phyloP scores from a whole-genome alignment of 2,329 filamentous ascomycete species.

The Coniochaeta pulveracea region DNA sequence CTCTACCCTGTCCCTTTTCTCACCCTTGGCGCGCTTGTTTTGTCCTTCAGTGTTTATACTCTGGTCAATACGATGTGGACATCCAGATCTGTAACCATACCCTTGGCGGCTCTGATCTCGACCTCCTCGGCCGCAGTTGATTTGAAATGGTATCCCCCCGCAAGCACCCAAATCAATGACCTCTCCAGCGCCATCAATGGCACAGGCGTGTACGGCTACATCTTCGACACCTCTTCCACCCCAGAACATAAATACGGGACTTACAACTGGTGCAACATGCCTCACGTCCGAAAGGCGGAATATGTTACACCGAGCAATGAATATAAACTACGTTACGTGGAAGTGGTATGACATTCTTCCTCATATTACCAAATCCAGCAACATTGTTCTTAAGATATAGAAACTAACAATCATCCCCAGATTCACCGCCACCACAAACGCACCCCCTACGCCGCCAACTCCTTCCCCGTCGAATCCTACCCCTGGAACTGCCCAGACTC shows the following conservation, averaged over 20 bases:
- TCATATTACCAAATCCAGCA: constrained; percentile 8
- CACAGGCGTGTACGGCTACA: constrained; percentile 59
- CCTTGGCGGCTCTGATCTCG: too few species aligned
- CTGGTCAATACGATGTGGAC: too few species aligned
- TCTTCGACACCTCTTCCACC: constrained; percentile 55
- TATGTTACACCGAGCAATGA: constrained; percentile 43
- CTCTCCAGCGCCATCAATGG: constrained; percentile 19
- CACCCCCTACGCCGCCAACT: constrained; percentile 68
- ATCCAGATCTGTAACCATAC: too few species aligned
- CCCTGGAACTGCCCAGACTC: constrained; percentile 63
- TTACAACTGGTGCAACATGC: constrained; percentile 86
- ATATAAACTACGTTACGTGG: constrained; percentile 64
- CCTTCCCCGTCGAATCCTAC: constrained; percentile 63
- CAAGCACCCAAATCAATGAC: constrained; percentile 16
- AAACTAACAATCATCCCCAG: constrained; percentile 18
- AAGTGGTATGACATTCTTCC: constrained; percentile 61
- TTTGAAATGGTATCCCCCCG: constrained; percentile 16
- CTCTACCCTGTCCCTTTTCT: too few species aligned
- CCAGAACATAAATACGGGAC: constrained; percentile 45
- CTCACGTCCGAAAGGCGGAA: constrained; percentile 58
- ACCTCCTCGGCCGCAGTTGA: constrained; percentile 7
- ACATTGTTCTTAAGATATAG: neutral
- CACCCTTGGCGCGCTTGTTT: too few species aligned
- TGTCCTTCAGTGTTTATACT: too few species aligned
- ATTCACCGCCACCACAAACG: constrained; percentile 80